Percentiles rank a stretch among this genome's conserved stretches.
Conservation (phyloP, 768 basidiomycete species). For the Royoungia palumana region DNA sequence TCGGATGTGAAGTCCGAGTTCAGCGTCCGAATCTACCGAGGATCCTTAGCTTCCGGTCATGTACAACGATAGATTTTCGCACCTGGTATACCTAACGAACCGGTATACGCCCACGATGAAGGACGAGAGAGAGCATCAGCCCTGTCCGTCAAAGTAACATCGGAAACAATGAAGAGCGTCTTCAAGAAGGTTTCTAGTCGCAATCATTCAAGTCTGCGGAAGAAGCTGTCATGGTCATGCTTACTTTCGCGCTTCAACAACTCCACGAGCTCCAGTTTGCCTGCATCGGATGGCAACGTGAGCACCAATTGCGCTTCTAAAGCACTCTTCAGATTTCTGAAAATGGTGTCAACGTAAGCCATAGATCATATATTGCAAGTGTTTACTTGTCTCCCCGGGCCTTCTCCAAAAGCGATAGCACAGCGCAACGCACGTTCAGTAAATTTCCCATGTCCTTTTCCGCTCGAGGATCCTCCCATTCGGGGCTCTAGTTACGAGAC, state of each 20-base stretch:
- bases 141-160: constrained; percentile 52
- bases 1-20: constrained; percentile 50
- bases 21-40: constrained; percentile 10
- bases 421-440: constrained; percentile 55
- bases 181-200: constrained; percentile 59
- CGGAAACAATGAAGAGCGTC: constrained; percentile 79
- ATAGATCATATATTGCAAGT: background rate
- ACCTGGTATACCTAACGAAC: constrained; percentile 47
- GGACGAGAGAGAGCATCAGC: constrained; percentile 38
- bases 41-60: background rate
- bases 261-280: constrained; percentile 31
- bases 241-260: constrained; percentile 44
- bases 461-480: constrained; percentile 61
- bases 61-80: constrained; percentile 8
- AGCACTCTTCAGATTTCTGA: constrained; percentile 69
- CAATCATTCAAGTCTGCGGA: background rate
- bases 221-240: background rate
- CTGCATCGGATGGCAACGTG: constrained; percentile 41
- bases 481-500: constrained; percentile 37
- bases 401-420: constrained; percentile 68
- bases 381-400: constrained; percentile 73
- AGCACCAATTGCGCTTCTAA: constrained; percentile 75
- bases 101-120: constrained; percentile 49
- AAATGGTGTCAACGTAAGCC: constrained; percentile 1
- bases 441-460: constrained; percentile 63